Conservation (phyloP, 164 flowering plant genomes). For the Brasenia schreberi region DNA sequence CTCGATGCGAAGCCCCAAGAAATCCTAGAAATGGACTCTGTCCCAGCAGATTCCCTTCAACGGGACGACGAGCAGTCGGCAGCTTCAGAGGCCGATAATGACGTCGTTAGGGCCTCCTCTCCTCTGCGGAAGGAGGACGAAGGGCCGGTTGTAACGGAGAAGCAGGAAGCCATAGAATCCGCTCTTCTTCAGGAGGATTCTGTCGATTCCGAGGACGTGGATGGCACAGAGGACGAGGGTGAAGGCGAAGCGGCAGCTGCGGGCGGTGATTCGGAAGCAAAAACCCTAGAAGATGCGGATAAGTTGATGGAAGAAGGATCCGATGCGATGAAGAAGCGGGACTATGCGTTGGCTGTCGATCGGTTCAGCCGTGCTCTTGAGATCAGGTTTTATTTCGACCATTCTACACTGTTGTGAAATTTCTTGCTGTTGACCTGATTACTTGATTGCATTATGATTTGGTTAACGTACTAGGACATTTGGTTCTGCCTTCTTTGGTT, state of each 20-base stretch:
- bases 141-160: not conserved
- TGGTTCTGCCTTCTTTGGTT: too few relatives aligned
- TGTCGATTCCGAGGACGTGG: constrained; percentile 15
- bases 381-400: constrained; percentile 44
- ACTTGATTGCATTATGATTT: not conserved
- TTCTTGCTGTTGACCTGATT: not conserved
- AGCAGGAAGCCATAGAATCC: constrained; percentile 5
- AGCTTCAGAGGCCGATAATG: not conserved
- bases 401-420: not conserved
- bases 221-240: constrained; percentile 10
- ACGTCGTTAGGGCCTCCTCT: not conserved
- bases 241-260: constrained; percentile 34
- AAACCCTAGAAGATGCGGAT: constrained; percentile 44
- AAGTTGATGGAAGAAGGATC: constrained; percentile 63
- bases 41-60: not conserved
- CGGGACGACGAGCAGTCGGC: not conserved
- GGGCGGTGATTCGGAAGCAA: constrained; percentile 17
- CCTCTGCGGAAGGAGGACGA: constrained; percentile 3
- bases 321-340: constrained; percentile 35
- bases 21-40: constrained; percentile 4
- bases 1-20: constrained; percentile 3
- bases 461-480: not conserved
- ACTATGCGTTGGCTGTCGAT: constrained; percentile 56
- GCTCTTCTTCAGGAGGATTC: not conserved
- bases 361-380: constrained; percentile 91